phyloP scores from a whole-genome alignment of 1,139 yeast species.

The Meyerozyma guilliermondii region DNA sequence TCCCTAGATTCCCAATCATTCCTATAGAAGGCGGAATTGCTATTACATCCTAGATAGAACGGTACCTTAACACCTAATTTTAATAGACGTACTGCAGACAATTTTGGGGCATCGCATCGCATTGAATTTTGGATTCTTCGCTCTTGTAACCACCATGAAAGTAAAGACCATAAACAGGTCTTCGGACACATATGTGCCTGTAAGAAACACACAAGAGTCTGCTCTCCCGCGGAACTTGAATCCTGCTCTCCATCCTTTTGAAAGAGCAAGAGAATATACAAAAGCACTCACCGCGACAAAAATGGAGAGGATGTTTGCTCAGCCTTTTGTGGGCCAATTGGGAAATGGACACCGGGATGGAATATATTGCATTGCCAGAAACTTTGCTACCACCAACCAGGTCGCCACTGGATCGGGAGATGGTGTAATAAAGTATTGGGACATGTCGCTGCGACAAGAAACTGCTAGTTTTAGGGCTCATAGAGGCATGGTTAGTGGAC shows the following conservation, averaged over 20 bases:
- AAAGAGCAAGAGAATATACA: slow-evolving; percentile 93
- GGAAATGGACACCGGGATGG: slow-evolving; percentile 97
- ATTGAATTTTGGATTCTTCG: background rate
- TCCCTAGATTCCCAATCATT: background rate
- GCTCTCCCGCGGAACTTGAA: slow-evolving; percentile 85
- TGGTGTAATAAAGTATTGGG: slow-evolving; percentile 94
- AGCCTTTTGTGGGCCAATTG: slow-evolving; percentile 91
- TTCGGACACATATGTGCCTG: slow-evolving; percentile 88
- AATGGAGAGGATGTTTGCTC: slow-evolving; percentile 93
- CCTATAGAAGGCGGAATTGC: background rate
- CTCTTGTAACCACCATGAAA: slow-evolving; percentile 44
- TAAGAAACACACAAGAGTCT: slow-evolving; percentile 81
- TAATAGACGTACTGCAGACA: background rate
- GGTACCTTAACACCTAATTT: background rate
- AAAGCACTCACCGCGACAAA: slow-evolving; percentile 94
- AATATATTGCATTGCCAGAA: slow-evolving; percentile 83
- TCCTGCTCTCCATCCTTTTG: slow-evolving; percentile 95
- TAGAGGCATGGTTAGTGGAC: slow-evolving; percentile 83
- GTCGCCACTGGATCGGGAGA: slow-evolving; percentile 94
- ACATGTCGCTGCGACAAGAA: slow-evolving; percentile 69
- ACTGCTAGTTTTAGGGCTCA: slow-evolving; percentile 80
- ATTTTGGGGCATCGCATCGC: slow-evolving; percentile 1
- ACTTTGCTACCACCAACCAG: slow-evolving; percentile 62
- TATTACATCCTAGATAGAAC: background rate
- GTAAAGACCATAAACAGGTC: slow-evolving; percentile 88